These are phyloP conservation scores for Cunninghamia lanceolata DNA, from an alignment of 75 land plant species.

Conservation along the genomic window DNA sequence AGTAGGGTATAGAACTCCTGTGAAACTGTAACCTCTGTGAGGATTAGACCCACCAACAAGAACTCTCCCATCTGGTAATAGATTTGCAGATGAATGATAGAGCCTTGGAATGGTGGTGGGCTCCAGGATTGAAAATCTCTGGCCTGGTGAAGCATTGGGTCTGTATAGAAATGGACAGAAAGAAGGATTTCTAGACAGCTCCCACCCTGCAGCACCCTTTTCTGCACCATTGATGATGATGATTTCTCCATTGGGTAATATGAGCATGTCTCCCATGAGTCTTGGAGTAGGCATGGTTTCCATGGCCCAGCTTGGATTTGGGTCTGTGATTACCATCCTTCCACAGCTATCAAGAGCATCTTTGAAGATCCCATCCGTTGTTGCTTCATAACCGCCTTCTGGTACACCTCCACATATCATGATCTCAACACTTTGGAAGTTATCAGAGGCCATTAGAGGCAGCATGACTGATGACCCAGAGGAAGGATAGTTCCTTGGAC, in stretches of 20 bases:
- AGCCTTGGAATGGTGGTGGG: conserved; percentile 34
- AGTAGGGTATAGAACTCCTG: conserved; percentile 30
- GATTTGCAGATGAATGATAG: conserved; percentile 44
- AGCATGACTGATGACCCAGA: conserved; percentile 55
- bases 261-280: conserved; percentile 47
- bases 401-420: conserved; percentile 51
- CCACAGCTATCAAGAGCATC: conserved; percentile 38
- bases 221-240: conserved; percentile 59
- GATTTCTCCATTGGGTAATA: conserved; percentile 53
- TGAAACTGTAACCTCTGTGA: conserved; percentile 28
- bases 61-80: conserved; percentile 51
- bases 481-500: conserved; percentile 43
- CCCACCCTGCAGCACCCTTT: conserved; percentile 51
- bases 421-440: conserved; percentile 35
- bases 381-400: conserved; percentile 19
- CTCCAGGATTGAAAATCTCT: conserved; percentile 16
- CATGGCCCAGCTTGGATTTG: conserved; percentile 41
- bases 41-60: conserved; percentile 53
- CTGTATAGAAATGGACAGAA: conserved; percentile 31
- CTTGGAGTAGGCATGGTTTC: conserved; percentile 54
- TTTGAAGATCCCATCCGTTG: not conserved
- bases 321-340: conserved; percentile 46
- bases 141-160: conserved; percentile 7
- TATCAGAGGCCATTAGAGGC: conserved; percentile 20
- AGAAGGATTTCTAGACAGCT: conserved; percentile 21